Evolutionary conservation across 257 asterid species (phyloP), one percentile per base, ranked within the genome.

Genomic region (Salvia splendens): DNA sequence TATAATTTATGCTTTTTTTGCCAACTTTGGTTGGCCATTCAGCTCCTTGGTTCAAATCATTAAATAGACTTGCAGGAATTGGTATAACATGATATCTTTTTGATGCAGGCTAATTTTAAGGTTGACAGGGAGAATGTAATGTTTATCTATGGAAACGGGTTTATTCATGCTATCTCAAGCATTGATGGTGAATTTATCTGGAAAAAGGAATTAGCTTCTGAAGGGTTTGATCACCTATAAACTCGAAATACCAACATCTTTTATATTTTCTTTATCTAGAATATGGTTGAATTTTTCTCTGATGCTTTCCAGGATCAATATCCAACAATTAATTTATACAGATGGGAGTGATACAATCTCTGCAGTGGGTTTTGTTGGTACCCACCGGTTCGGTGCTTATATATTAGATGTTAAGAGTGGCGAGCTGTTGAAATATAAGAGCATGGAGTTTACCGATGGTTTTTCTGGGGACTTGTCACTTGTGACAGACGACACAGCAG

Each of bases 161-260:
- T 67, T 78, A 80, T 94, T 79, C 87, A 87, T 73, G 99, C 95
- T 72, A 75, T 94, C 76, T 85, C 97, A 24, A 85, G 93, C 83
- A 65, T 87, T 70, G 96, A 87, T 42, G 99, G 99, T 12, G 97
- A 87, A 76, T 78, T 85, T 72, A 74, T 91, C 77, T 94, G 99
- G 99, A 91, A 77, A 77, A 88, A 78, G 82, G 95, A 88, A 50
- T 76, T 94, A 51, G 89, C 87, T 16, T 71, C 85, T 45, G 90
- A 87, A 62, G 89, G 96, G 99, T 94, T 65, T 20, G 93, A 59
- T 69, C 67, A 43, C 40, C 40, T 57, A 43, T 43, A 52, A 73
- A 67, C 69, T 54, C 57, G 47, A 55, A 52, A 33, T 74, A 50
- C 68, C 59, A 15, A 67, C 45, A 4, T 64, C 71, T 48, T 73